Evolutionary conservation across 129 eudicot species (phyloP).

Genomic region (Pseudognaphalium luteoalbum): DNA sequence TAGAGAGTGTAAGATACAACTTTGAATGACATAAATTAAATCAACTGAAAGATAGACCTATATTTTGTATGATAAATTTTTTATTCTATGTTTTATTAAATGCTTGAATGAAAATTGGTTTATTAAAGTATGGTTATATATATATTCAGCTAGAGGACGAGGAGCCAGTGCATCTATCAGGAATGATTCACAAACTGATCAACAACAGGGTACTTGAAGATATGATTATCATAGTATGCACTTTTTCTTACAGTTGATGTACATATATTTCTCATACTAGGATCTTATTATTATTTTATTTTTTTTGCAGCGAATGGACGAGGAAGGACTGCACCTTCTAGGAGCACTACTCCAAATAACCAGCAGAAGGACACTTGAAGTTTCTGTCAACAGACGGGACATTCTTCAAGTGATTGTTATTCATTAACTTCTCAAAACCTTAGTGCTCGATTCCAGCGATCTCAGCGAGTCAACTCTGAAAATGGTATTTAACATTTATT

Average conservation of each 20-base stretch:
- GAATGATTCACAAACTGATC: slow-evolving; percentile 48
- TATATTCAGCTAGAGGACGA: slow-evolving; percentile 63
- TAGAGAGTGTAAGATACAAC: no score
- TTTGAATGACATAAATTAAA: no score
- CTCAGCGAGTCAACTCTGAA: slow-evolving; percentile 43
- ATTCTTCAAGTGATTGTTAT: slow-evolving; percentile 56
- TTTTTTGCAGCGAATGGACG: slow-evolving; percentile 61
- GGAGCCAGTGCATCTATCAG: slow-evolving; percentile 55
- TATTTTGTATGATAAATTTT: no score
- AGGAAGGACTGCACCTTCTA: slow-evolving; percentile 51
- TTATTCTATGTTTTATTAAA: no score
- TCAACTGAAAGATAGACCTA: no score
- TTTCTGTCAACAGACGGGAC: slow-evolving; percentile 65
- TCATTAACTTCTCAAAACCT: slow-evolving; percentile 58
- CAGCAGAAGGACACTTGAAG: slow-evolving; percentile 47
- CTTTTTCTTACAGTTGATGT: background rate
- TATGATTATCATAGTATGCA: background rate
- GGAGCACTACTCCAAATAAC: slow-evolving; percentile 53
- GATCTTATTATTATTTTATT: background rate
- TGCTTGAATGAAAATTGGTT: no score
- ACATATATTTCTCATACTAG: background rate
- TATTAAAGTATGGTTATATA: no score
- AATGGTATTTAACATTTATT: slow-evolving; percentile 42
- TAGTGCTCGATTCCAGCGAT: slow-evolving; percentile 46
- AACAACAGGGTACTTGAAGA: background rate